phyloP scores from a whole-genome alignment of 164 flowering plant genomes.

The Dillenia suffruticosa region DNA sequence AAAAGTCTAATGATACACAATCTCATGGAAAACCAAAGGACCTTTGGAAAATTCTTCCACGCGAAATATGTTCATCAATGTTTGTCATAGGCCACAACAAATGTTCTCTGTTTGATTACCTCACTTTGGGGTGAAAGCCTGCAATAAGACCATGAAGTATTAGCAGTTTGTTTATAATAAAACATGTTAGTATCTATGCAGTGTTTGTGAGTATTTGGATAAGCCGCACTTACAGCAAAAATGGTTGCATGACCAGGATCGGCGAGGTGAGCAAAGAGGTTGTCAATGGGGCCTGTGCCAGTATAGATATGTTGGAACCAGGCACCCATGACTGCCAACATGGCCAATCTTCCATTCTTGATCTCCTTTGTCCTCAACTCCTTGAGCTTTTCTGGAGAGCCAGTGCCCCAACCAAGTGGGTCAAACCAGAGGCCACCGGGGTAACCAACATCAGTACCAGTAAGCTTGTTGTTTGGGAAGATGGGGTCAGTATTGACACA shows the following conservation, averaged over 20 bases:
- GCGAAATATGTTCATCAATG: background rate
- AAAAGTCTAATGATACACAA: conserved; percentile 5
- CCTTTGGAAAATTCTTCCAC: conserved; percentile 4
- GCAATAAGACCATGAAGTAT: conserved; percentile 8
- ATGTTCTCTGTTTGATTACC: conserved; percentile 1
- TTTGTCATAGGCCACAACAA: background rate
- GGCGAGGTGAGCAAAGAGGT: conserved; percentile 96
- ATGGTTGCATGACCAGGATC: conserved; percentile 97
- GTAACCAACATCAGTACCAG: conserved; percentile 96
- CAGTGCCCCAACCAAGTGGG: conserved; percentile 92
- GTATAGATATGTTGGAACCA: conserved; percentile 94
- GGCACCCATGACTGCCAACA: conserved; percentile 98
- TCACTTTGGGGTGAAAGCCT: conserved; percentile 65
- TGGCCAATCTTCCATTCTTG: conserved; percentile 94
- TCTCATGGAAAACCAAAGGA: conserved; percentile 7
- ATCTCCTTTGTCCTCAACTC: conserved; percentile 95
- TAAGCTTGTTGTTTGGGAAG: conserved; percentile 98
- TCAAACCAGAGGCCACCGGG: conserved; percentile 99
- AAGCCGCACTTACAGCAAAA: conserved; percentile 59
- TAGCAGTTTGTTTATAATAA: background rate
- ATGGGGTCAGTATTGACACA: conserved; percentile 94
- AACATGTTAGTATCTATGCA: background rate
- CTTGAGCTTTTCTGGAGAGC: conserved; percentile 71
- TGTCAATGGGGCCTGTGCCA: conserved; percentile 95
- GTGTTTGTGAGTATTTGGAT: background rate